Evolutionary conservation across 2,329 filamentous ascomycete genomes (phyloP).

Genomic region (Shiraia bambusicola): DNA sequence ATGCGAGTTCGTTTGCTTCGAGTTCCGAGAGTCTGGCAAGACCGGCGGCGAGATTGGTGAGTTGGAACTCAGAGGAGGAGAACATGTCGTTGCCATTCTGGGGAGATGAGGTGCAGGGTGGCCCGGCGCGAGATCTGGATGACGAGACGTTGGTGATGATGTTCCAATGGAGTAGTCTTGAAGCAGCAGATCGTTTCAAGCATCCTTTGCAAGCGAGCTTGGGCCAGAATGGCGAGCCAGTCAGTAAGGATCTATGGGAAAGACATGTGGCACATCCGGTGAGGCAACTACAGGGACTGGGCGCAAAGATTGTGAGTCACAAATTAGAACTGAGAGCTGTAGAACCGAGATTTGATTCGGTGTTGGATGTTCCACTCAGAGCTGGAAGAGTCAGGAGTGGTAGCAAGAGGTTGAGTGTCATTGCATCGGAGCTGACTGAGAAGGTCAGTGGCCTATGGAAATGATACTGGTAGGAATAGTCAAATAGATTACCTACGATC

Average conservation of each 20-base stretch:
- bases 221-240: constrained; percentile 24
- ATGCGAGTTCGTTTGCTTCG: neutral
- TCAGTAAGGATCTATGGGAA: constrained; percentile 29
- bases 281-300: constrained; percentile 23
- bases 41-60: neutral
- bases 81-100: constrained; percentile 24
- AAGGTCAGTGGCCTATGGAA: constrained; percentile 31
- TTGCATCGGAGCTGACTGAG: constrained; percentile 27
- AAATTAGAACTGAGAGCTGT: constrained; percentile 31
- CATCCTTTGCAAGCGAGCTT: constrained; percentile 29
- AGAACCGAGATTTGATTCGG: constrained; percentile 19
- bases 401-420: constrained; percentile 25
- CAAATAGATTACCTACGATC: neutral
- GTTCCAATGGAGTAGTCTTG: constrained; percentile 32
- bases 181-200: constrained; percentile 32
- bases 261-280: constrained; percentile 29
- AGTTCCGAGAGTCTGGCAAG: constrained; percentile 9
- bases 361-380: constrained; percentile 4
- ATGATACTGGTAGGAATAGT: neutral
- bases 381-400: constrained; percentile 21
- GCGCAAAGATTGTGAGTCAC: constrained; percentile 24
- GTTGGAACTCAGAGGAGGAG: constrained; percentile 27
- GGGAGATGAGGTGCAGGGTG: constrained; percentile 14
- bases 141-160: constrained; percentile 35
- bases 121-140: constrained; percentile 5